Conservation (phyloP, 2,329 filamentous ascomycete species). For the Cercospora zeae-maydis region DNA sequence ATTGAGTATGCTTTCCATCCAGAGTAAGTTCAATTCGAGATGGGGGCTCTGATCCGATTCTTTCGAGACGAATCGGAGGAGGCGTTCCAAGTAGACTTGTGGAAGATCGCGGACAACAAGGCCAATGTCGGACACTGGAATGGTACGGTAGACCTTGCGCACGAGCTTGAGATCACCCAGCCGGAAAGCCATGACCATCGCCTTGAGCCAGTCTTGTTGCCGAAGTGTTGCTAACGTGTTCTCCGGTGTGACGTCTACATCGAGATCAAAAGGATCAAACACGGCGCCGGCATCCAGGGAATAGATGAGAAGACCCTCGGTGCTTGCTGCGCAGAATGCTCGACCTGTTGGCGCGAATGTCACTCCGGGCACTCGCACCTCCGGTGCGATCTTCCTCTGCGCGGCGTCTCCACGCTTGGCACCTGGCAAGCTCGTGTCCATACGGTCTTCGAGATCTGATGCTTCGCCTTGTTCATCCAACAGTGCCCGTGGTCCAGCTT, state of each 20-base stretch:
- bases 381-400: conserved; percentile 68
- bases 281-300: conserved; percentile 77
- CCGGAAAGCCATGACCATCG: conserved; percentile 93
- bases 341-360: conserved; percentile 85
- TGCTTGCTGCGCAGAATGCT: conserved; percentile 90
- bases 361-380: conserved; percentile 79
- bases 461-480: conserved; percentile 84
- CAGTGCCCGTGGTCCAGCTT: conserved; percentile 79
- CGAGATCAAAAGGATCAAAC: conserved; percentile 95
- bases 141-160: conserved; percentile 77
- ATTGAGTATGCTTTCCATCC: conserved; percentile 79
- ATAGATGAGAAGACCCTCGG: conserved; percentile 91
- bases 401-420: conserved; percentile 85
- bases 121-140: conserved; percentile 69
- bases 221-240: conserved; percentile 64
- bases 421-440: conserved; percentile 76
- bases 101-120: conserved; percentile 78
- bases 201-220: conserved; percentile 81
- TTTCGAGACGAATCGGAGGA: conserved; percentile 81
- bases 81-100: conserved; percentile 75
- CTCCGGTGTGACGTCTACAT: conserved; percentile 86
- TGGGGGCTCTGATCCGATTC: conserved; percentile 89
- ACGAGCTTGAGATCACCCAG: conserved; percentile 82
- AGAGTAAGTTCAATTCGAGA: conserved; percentile 89
- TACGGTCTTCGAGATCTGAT: conserved; percentile 81